Evolutionary conservation across 148 eudicot genomes (phyloP).

Genomic region (Limonium bicolor): DNA sequence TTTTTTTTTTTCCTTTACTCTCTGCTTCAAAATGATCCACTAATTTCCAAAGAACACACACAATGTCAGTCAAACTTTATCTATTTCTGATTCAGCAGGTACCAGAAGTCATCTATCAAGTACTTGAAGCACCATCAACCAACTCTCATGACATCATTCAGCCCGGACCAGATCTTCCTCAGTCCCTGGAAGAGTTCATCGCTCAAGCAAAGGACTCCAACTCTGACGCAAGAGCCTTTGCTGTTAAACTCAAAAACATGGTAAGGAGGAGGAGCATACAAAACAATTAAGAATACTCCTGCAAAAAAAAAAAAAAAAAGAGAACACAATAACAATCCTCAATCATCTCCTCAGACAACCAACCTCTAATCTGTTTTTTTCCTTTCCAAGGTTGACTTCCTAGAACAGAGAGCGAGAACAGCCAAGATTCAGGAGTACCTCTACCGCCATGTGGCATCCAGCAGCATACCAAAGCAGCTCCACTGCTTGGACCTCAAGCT

Average conservation of each 20-base stretch:
- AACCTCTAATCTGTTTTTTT: not conserved
- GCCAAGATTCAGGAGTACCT: conserved; percentile 89
- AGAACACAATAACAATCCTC: not conserved
- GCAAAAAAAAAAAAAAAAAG: too few relatives aligned
- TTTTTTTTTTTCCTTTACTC: not conserved
- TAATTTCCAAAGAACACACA: not conserved
- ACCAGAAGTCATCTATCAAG: conserved; percentile 78
- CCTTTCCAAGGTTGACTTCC: conserved; percentile 35
- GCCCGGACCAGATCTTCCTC: conserved; percentile 41
- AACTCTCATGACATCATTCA: conserved; percentile 13
- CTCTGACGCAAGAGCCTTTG: conserved; percentile 70
- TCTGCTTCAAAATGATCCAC: not conserved
- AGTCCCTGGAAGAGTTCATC: conserved; percentile 52
- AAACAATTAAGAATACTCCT: too few relatives aligned
- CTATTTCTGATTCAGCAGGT: conserved; percentile 21
- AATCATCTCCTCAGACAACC: not conserved
- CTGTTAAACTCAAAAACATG: conserved; percentile 69
- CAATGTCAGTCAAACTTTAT: not conserved
- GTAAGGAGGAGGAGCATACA: too few relatives aligned
- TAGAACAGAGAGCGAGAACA: conserved; percentile 75
- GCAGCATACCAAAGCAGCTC: conserved; percentile 86
- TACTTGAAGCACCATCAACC: conserved; percentile 52
- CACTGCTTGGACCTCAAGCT: conserved; percentile 66
- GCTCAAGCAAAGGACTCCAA: conserved; percentile 40
- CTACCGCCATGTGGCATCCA: conserved; percentile 90